Evolutionary conservation across 148 eudicot species (phyloP).

Genomic region (Silene latifolia): DNA sequence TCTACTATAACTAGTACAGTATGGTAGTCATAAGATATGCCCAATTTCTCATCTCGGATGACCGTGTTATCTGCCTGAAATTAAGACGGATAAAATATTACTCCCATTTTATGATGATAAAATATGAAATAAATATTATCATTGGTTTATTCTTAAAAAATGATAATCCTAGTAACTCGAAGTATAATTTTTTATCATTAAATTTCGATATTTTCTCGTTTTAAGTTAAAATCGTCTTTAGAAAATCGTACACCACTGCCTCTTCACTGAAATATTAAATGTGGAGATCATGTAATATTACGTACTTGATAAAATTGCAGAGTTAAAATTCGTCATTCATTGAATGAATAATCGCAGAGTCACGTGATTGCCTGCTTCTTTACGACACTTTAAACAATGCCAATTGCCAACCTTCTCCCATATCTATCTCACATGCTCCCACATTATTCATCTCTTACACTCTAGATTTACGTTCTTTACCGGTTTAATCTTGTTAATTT

Average conservation of each 20-base stretch:
- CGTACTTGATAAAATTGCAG: background rate
- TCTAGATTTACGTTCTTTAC: constrained; percentile 8
- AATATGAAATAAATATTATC: too few species aligned
- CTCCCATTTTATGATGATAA: too few species aligned
- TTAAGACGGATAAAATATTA: too few species aligned
- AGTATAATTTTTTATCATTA: too few species aligned
- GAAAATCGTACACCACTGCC: too few species aligned
- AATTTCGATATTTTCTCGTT: too few species aligned
- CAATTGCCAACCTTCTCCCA: constrained; percentile 6
- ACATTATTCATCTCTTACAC: constrained; percentile 13
- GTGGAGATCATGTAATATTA: background rate
- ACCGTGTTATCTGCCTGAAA: too few species aligned
- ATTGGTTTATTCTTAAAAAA: too few species aligned
- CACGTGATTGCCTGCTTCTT: constrained; percentile 21
- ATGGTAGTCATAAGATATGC: background rate
- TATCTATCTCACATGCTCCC: constrained; percentile 31
- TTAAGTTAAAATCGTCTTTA: too few species aligned
- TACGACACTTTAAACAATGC: constrained; percentile 4
- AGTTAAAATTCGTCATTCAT: constrained; percentile 1
- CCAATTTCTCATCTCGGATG: too few species aligned
- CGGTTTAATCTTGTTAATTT: background rate
- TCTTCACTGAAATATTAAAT: background rate
- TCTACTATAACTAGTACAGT: background rate
- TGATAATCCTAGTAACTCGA: too few species aligned
- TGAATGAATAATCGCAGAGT: constrained; percentile 18